These are phyloP conservation scores for Hura crepitans DNA, from an alignment of 441 rosid species.

Conservation along the genomic window DNA sequence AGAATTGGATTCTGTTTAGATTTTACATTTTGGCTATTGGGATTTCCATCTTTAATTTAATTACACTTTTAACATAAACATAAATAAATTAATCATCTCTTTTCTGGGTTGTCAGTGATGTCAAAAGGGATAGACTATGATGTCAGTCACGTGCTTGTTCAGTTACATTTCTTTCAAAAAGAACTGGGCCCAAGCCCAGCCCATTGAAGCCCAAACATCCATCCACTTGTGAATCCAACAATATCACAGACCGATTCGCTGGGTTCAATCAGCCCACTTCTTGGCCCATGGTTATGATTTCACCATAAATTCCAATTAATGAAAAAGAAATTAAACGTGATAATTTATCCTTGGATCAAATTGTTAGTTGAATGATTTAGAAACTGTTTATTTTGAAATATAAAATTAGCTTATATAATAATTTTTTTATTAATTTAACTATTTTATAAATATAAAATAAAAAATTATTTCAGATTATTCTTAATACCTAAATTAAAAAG, in stretches of 20 bases:
- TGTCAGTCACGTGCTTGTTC: slow-evolving; percentile 12
- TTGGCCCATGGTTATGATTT: neutral
- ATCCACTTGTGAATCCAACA: no score
- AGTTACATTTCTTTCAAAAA: neutral
- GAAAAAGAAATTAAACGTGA: no score
- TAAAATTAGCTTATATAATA: no score
- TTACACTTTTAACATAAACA: neutral
- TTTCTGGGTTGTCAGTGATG: slow-evolving; percentile 2
- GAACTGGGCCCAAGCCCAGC: neutral
- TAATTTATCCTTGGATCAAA: no score
- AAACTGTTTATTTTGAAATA: no score
- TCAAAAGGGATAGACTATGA: slow-evolving; percentile 14
- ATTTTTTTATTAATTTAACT: no score
- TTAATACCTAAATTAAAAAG: no score
- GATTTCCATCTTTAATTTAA: slow-evolving; percentile 1
- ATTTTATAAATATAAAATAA: no score
- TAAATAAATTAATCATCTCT: neutral
- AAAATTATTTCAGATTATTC: no score
- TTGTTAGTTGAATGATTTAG: no score
- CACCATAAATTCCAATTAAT: no score
- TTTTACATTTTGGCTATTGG: slow-evolving; percentile 1
- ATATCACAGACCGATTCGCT: neutral
- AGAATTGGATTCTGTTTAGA: neutral
- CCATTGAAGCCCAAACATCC: neutral
- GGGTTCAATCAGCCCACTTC: neutral